A percentile compares a stretch with the other conserved stretches of the same genome.
Conservation (phyloP, 352 stramenopile species). For the Phytophthora vignae region DNA sequence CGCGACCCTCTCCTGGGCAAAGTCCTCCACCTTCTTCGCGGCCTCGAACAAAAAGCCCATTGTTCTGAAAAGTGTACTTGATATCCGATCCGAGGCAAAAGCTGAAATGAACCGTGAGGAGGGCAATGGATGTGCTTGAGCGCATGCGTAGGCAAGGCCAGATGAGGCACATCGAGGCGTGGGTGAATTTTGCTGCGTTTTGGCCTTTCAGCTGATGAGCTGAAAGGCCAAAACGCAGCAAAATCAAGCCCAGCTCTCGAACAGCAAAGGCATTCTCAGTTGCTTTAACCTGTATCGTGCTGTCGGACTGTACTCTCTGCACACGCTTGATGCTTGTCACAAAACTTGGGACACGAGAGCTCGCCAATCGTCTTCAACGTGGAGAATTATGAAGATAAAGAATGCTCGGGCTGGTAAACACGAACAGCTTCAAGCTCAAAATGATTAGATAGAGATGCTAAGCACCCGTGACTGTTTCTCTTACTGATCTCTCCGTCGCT, state of each 20-base stretch:
- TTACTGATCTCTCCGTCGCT: background rate
- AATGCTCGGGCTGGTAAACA: slow-evolving; percentile 3
- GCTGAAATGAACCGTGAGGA: background rate
- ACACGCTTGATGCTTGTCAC: slow-evolving; percentile 5
- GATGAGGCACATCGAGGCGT: slow-evolving; percentile 1
- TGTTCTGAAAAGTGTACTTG: background rate
- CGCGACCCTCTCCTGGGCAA: slow-evolving; percentile 25
- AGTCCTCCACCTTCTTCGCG: slow-evolving; percentile 21
- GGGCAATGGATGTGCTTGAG: background rate
- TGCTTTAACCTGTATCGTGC: background rate
- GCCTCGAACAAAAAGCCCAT: slow-evolving; percentile 26
- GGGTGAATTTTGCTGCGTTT: slow-evolving; percentile 18
- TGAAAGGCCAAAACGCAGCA: slow-evolving; percentile 5
- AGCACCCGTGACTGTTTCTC: background rate
- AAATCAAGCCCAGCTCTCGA: background rate
- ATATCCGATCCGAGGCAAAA: background rate
- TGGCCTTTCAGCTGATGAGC: too few relatives aligned
- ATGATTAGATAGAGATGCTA: background rate
- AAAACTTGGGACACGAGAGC: background rate
- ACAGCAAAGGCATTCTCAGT: background rate
- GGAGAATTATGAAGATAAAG: background rate
- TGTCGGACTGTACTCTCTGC: background rate
- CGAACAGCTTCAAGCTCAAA: background rate
- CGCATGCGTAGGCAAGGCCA: background rate
- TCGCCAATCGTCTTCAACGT: slow-evolving; percentile 5